These are phyloP conservation scores for Wickerhamomyces sp. DNA, from an alignment of 1,139 yeast species.

Conservation along the genomic window DNA sequence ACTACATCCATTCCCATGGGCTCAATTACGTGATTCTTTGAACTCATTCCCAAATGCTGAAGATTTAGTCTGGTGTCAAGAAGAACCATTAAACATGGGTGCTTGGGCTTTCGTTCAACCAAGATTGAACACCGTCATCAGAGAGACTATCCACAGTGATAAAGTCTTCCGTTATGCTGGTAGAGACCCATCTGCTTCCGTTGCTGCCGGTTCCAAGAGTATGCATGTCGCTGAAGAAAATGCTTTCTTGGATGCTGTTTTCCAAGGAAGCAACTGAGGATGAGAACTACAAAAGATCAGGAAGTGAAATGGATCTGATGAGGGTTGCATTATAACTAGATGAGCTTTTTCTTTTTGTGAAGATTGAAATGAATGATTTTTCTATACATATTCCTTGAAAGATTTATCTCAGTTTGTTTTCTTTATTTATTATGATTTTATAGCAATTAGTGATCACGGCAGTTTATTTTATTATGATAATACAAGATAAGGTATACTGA, in stretches of 20 bases:
- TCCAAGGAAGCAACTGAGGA: constrained; percentile 26
- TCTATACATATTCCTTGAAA: no score
- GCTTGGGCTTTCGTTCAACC: constrained; percentile 76
- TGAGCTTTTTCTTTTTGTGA: not conserved
- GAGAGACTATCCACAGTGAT: constrained; percentile 65
- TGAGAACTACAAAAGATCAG: not conserved
- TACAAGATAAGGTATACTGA: not conserved
- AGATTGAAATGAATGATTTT: not conserved
- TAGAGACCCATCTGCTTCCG: constrained; percentile 96
- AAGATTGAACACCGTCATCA: constrained; percentile 70
- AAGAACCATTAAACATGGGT: constrained; percentile 99
- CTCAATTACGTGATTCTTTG: constrained; percentile 82
- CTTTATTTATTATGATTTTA: not conserved
- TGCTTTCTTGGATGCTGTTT: constrained; percentile 76
- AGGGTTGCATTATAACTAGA: not conserved
- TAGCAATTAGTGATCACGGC: not conserved
- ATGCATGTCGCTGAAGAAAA: constrained; percentile 89
- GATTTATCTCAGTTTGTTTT: not conserved
- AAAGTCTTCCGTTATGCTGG: constrained; percentile 79
- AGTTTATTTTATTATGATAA: not conserved
- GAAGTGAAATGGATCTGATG: constrained; percentile 3
- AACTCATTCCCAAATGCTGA: constrained; percentile 75
- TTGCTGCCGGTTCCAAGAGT: constrained; percentile 95
- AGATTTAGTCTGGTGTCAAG: constrained; percentile 97
- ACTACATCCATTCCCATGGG: constrained; percentile 98